phyloP scores from a whole-genome alignment of 1,284 basidiomycete genomes.

The Marasmius sp. region DNA sequence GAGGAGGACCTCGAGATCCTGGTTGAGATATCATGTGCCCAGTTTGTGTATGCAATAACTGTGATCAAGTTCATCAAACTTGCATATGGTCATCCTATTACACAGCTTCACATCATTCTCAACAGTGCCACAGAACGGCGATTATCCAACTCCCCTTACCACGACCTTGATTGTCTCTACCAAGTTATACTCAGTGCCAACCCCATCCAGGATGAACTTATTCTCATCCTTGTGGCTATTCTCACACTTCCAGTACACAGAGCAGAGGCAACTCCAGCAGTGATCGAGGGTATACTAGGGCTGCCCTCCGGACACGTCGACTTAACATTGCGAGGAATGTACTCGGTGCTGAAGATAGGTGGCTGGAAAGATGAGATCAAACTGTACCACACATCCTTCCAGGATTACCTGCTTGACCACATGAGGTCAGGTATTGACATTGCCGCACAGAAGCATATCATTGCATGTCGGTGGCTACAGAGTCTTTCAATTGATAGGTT shows the following conservation, averaged over 20 bases:
- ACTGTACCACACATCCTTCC: background rate
- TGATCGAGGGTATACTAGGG: background rate
- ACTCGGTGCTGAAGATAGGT: background rate
- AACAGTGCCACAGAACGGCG: background rate
- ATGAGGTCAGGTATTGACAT: background rate
- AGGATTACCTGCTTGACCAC: background rate
- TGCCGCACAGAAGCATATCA: too few relatives aligned
- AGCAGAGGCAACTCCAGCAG: background rate
- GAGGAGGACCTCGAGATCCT: slow-evolving; percentile 15
- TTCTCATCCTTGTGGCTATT: background rate
- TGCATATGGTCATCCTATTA: slow-evolving; percentile 19
- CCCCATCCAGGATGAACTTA: background rate
- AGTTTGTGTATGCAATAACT: slow-evolving; percentile 25
- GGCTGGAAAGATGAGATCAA: background rate
- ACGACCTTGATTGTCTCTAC: slow-evolving; percentile 24
- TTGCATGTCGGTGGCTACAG: too few relatives aligned
- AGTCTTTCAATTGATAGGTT: too few relatives aligned
- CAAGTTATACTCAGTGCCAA: background rate
- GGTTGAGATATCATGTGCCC: slow-evolving; percentile 21
- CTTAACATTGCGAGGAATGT: background rate
- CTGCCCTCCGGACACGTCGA: background rate
- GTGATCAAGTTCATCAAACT: slow-evolving; percentile 24
- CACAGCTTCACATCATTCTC: slow-evolving; percentile 22
- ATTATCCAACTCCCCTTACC: slow-evolving; percentile 7
- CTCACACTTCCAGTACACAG: background rate